These are phyloP conservation scores for Zostera marina DNA, from an alignment of 116 monocot species.

Conservation along the genomic window DNA sequence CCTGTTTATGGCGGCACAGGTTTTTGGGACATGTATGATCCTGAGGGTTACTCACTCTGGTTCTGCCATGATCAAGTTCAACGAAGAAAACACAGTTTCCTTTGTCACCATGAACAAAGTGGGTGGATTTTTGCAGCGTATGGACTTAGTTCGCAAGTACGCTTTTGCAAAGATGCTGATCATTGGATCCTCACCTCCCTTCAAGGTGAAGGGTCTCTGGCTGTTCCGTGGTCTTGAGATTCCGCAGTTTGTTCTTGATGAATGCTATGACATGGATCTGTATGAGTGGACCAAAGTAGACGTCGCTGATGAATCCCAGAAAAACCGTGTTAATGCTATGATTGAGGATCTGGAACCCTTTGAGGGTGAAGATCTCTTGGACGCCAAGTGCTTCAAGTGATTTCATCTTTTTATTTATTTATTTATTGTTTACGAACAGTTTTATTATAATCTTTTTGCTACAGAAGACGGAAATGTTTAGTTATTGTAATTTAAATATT, in stretches of 20 bases:
- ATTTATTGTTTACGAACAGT: too few relatives aligned
- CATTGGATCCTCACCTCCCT: constrained; percentile 60
- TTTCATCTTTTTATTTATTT: not conserved
- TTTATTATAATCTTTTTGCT: too few relatives aligned
- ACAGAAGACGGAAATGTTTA: too few relatives aligned
- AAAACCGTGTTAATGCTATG: constrained; percentile 76
- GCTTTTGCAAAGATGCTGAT: constrained; percentile 96
- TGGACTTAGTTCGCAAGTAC: constrained; percentile 82
- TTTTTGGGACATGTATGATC: constrained; percentile 95
- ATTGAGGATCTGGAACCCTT: constrained; percentile 94
- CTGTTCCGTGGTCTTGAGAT: constrained; percentile 77
- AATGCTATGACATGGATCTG: constrained; percentile 91
- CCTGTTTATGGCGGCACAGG: constrained; percentile 15
- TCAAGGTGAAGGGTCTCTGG: constrained; percentile 87
- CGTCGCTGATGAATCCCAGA: constrained; percentile 58
- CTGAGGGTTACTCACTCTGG: constrained; percentile 83
- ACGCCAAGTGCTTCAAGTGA: constrained; percentile 92
- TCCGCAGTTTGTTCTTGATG: constrained; percentile 66
- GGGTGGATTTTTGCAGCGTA: constrained; percentile 69
- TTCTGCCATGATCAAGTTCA: constrained; percentile 92
- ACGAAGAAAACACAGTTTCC: constrained; percentile 80
- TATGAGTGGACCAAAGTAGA: constrained; percentile 86
- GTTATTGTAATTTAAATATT: too few relatives aligned
- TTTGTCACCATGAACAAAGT: constrained; percentile 85
- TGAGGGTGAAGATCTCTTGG: constrained; percentile 67